Percentiles rank a stretch among this genome's conserved stretches.
Evolutionary conservation across 23 red algal species (phyloP).

Genomic region (Gracilaria domingensis): DNA sequence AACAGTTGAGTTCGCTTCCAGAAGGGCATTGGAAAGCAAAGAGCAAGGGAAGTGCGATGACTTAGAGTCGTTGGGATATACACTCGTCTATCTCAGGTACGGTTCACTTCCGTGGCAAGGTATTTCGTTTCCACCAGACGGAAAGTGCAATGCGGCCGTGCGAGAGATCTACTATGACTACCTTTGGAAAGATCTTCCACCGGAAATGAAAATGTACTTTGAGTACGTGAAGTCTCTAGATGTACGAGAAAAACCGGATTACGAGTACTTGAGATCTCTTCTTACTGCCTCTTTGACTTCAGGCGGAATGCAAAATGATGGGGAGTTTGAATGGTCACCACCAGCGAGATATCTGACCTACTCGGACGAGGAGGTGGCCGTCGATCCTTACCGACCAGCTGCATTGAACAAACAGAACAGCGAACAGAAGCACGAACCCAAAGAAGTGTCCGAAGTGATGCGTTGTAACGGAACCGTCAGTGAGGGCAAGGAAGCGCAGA

Average conservation of each 20-base stretch:
- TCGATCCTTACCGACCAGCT: no score
- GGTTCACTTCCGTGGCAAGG: slow-evolving; percentile 44
- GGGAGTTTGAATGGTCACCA: slow-evolving; percentile 19
- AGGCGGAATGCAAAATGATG: not conserved
- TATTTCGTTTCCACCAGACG: slow-evolving; percentile 19
- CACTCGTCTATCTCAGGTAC: slow-evolving; percentile 16
- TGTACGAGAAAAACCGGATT: slow-evolving; percentile 30
- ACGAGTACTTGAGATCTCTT: slow-evolving; percentile 29
- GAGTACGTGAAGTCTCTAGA: slow-evolving; percentile 24
- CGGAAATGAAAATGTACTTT: slow-evolving; percentile 34
- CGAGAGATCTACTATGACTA: slow-evolving; percentile 11
- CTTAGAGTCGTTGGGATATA: slow-evolving; percentile 42
- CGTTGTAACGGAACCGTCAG: no score
- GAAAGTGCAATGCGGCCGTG: not conserved
- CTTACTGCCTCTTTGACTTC: slow-evolving; percentile 3
- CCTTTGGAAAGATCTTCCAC: slow-evolving; percentile 31
- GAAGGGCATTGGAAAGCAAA: not conserved
- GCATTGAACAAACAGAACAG: no score
- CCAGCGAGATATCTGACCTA: not conserved
- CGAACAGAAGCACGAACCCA: no score
- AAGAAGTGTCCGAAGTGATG: no score
- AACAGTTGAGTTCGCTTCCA: slow-evolving; percentile 17
- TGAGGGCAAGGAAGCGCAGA: no score
- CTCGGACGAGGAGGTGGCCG: not conserved
- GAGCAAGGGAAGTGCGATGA: slow-evolving; percentile 21